phyloP scores from a whole-genome alignment of 2,329 filamentous ascomycete genomes.

The Trichoderma sp. region DNA sequence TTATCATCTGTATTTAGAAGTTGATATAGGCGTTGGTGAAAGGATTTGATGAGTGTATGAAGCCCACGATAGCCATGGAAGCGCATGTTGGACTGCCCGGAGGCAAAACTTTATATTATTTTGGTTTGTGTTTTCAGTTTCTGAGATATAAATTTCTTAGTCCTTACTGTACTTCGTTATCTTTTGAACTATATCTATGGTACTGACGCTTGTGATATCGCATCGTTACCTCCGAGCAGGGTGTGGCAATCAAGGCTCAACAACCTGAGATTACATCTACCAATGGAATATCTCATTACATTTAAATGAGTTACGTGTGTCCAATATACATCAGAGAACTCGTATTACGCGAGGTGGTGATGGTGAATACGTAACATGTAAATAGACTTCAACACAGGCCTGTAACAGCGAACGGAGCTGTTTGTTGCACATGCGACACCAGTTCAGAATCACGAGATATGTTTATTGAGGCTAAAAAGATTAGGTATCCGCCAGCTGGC shows the following conservation, averaged over 20 bases:
- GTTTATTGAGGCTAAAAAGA: neutral
- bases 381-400: neutral
- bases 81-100: neutral
- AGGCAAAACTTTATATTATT: neutral
- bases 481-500: neutral
- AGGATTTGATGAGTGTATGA: neutral
- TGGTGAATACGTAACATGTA: neutral
- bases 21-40: neutral
- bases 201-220: neutral
- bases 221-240: no score
- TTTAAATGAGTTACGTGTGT: no score
- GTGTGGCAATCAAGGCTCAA: no score
- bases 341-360: neutral
- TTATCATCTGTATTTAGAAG: neutral
- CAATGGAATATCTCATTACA: no score
- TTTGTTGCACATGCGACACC: neutral
- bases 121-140: neutral
- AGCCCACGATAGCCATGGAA: neutral
- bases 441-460: neutral
- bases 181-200: neutral
- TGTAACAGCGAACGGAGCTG: neutral
- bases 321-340: neutral
- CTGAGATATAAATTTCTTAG: neutral
- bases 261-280: no score
- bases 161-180: neutral